Base-by-base conservation (phyloP, 345 rosid genomes). In the Bruguiera gymnorhiza region DNA sequence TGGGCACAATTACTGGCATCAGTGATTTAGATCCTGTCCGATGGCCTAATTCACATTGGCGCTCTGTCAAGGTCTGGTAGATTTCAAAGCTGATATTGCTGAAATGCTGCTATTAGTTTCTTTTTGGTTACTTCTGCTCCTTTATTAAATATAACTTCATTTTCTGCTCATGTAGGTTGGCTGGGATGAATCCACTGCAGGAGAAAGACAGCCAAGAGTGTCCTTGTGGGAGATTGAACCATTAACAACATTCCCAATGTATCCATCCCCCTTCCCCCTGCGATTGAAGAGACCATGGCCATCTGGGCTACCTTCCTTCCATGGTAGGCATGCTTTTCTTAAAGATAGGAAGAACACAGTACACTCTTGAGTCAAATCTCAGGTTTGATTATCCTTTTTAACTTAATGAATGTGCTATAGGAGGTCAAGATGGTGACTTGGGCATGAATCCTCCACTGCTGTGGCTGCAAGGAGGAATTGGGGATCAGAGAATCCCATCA, bases 31-130 rank as follows among this genome's bases (percentile, higher is more conserved):
- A 86, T 77, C 79, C 86, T 73, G 83, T 65, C 70, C 86, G 93
- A 66, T 88, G 93, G 93, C 83, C 86, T 63, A 85, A 88, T 75
- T 88, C 94, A 3, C 81, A 86, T 73, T 88, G 94, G 94, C 91
- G 94, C 66, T 85, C 86, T 50, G 82, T 86, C 19, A 82, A 86
- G 89, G 89, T 86, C 56, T 50, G 69, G 23, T 68, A 9, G 53
- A 21, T 43, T 43, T 63, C 27, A 1, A 27, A 27, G 4, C 26
- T 15, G 26, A 23, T n/a, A 21, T 56, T 24, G 26, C 24, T 56
- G 60, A 24, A 56, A 56, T 24, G 19, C 50, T 43, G 60, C 26
- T 21, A 27, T 56, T 55, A 23, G 15, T 10, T 55, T 55, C 27
- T 6, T 55, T 54, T 55, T 9, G 23, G 24, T 55, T 56, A 24